Percentiles rank a stretch among this genome's conserved stretches.
Conservation (phyloP, 768 basidiomycete species). For the Royoungia palumana region DNA sequence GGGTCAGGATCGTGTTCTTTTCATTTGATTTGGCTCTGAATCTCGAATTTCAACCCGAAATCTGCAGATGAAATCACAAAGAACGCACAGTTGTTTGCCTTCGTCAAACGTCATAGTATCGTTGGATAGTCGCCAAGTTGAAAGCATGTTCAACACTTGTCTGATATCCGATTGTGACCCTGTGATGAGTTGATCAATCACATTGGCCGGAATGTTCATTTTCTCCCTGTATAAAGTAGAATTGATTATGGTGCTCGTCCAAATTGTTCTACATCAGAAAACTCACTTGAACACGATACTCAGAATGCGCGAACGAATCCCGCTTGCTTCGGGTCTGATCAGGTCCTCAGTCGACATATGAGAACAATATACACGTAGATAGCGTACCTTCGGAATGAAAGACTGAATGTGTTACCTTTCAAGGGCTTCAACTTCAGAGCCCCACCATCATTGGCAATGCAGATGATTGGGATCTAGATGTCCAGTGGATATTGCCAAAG, state of each 20-base stretch:
- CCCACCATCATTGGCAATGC: conserved; percentile 89
- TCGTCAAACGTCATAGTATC: conserved; percentile 86
- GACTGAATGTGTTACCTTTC: conserved; percentile 60
- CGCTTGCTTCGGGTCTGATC: conserved; percentile 67
- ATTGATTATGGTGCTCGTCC: neutral
- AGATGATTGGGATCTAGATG: conserved; percentile 87
- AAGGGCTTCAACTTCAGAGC: conserved; percentile 93
- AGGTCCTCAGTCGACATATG: neutral
- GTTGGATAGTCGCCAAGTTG: conserved; percentile 90
- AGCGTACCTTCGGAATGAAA: conserved; percentile 75
- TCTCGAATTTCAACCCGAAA: conserved; percentile 1
- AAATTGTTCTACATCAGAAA: neutral
- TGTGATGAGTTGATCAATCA: conserved; percentile 85
- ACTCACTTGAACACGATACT: conserved; percentile 87
- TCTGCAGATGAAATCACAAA: neutral
- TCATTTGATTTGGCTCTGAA: conserved; percentile 83
- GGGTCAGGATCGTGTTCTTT: conserved; percentile 86
- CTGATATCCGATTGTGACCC: conserved; percentile 96
- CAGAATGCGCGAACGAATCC: conserved; percentile 83
- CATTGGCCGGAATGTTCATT: conserved; percentile 87
- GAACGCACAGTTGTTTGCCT: conserved; percentile 79
- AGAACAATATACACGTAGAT: neutral
- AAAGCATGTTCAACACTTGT: conserved; percentile 96
- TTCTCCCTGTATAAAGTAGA: conserved; percentile 60
- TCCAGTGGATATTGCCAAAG: neutral